These are phyloP conservation scores for Neofusicoccum laricinum DNA, from an alignment of 2,329 filamentous ascomycete genomes.

Conservation along the genomic window DNA sequence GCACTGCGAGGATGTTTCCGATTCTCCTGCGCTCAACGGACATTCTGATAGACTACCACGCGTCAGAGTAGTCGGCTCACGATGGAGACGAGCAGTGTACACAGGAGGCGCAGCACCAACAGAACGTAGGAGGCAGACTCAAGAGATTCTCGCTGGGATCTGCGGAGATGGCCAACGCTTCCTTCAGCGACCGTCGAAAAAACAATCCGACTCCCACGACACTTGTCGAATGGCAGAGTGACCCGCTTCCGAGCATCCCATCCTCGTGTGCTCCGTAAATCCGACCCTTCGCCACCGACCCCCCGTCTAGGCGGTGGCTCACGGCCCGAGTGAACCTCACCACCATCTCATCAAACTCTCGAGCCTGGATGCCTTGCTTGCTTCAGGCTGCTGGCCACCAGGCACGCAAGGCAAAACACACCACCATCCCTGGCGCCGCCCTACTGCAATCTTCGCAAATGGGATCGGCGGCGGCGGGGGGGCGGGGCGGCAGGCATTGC, in stretches of 20 bases:
- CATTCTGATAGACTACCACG: no score
- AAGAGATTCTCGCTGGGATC: not conserved
- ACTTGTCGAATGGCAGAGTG: not conserved
- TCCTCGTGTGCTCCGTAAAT: no score
- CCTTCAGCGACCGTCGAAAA: not conserved
- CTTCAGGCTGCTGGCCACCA: not conserved
- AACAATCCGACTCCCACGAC: not conserved
- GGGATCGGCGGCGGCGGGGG: not conserved
- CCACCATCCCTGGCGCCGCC: not conserved
- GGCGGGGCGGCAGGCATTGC: not conserved
- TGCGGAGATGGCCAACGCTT: not conserved
- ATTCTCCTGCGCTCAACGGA: no score
- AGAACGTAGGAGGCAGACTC: no score
- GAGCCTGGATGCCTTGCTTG: not conserved
- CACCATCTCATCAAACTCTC: not conserved
- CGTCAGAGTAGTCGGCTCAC: no score
- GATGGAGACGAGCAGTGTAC: no score
- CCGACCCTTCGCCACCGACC: no score
- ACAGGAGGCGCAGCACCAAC: no score
- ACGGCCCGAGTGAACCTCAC: not conserved
- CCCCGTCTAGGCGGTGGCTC: not conserved
- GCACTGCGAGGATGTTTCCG: not conserved
- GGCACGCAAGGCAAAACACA: not conserved
- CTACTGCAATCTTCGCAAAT: not conserved
- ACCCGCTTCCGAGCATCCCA: no score